Conservation (phyloP, 352 stramenopile species). For the Phytophthora colocasiae region DNA sequence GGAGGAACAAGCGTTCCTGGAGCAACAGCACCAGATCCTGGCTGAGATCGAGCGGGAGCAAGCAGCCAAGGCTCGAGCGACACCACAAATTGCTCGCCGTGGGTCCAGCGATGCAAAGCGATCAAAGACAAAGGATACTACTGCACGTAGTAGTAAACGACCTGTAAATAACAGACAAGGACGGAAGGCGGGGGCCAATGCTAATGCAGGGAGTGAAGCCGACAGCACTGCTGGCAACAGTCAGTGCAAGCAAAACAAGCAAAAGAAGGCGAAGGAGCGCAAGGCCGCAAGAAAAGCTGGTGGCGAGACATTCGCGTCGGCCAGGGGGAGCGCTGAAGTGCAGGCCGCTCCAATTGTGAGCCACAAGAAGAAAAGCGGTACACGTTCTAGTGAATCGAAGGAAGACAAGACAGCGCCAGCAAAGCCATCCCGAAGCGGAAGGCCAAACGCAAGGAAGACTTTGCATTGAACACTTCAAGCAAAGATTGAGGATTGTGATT, state of each 20-base stretch:
- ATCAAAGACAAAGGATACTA: slow-evolving; percentile 16
- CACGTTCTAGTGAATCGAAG: neutral
- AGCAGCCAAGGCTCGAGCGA: slow-evolving; percentile 26
- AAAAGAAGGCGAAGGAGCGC: slow-evolving; percentile 43
- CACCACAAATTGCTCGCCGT: neutral
- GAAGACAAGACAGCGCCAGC: neutral
- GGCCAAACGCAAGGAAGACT: neutral
- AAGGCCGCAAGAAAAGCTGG: slow-evolving; percentile 40
- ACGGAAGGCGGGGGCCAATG: slow-evolving; percentile 25
- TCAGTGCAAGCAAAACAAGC: slow-evolving; percentile 40
- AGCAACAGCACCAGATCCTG: slow-evolving; percentile 73
- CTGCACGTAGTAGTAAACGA: slow-evolving; percentile 5
- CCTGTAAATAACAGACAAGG: slow-evolving; percentile 10
- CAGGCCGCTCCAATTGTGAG: slow-evolving; percentile 6
- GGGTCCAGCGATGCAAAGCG: slow-evolving; percentile 1
- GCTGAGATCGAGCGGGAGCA: slow-evolving; percentile 61
- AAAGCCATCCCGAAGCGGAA: slow-evolving; percentile 12
- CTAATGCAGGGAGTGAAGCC: neutral
- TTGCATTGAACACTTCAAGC: neutral
- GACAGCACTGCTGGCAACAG: slow-evolving; percentile 8
- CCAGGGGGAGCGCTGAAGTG: neutral
- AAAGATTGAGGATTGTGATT: slow-evolving; percentile 14
- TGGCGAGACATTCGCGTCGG: slow-evolving; percentile 29
- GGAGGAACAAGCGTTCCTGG: slow-evolving; percentile 67
- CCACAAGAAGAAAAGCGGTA: slow-evolving; percentile 9